phyloP scores from a whole-genome alignment of 164 flowering plant species.

The Nymphaea thermarum region DNA sequence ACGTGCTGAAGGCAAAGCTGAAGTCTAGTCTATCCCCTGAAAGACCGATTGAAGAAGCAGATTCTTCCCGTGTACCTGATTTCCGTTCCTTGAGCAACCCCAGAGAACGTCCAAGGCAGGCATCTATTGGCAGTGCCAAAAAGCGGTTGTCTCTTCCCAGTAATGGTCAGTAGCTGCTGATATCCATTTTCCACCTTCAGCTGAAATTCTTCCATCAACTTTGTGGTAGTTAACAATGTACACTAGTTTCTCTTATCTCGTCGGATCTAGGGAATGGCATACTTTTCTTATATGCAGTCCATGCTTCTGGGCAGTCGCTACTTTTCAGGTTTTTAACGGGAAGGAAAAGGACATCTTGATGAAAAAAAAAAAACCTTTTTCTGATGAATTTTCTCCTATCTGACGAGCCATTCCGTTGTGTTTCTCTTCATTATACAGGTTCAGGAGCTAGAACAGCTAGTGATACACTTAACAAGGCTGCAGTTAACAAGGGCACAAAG shows the following conservation, averaged over 20 bases:
- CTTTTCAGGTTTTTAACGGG: too few species aligned
- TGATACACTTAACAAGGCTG: not conserved
- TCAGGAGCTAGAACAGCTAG: not conserved
- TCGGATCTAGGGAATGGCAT: not conserved
- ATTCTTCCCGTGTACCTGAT: conserved; percentile 22
- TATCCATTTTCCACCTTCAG: not conserved
- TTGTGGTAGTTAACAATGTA: not conserved
- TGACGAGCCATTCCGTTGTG: not conserved
- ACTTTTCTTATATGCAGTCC: too few species aligned
- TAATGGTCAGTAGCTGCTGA: conserved; percentile 29
- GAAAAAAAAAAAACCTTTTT: too few species aligned
- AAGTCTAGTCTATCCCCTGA: conserved; percentile 31
- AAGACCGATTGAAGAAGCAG: conserved; percentile 37
- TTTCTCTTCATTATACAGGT: not conserved
- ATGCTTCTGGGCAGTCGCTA: too few species aligned
- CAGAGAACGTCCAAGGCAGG: conserved; percentile 48
- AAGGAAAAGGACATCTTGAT: not conserved
- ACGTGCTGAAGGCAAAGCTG: conserved; percentile 18
- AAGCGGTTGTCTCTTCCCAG: conserved; percentile 71
- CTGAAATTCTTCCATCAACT: not conserved
- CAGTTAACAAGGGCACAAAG: not conserved
- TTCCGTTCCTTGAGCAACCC: conserved; percentile 79
- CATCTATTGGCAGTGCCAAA: conserved; percentile 33
- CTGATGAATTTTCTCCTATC: not conserved
- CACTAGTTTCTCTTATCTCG: not conserved